Conservation (phyloP, 441 rosid species). For the Breynia disticha region DNA sequence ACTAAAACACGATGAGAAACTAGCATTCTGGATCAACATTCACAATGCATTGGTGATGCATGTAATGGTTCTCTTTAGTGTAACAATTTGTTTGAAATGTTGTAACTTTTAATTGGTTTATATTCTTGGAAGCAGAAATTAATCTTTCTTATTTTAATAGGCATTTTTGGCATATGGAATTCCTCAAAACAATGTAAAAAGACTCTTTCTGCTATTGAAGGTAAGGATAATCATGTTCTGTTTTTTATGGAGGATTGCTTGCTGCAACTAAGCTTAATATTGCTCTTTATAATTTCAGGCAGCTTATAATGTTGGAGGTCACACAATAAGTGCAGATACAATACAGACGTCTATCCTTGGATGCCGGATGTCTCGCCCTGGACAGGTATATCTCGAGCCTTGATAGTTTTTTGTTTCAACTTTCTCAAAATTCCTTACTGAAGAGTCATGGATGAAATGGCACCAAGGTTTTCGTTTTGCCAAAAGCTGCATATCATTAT, state of each 20-base stretch:
- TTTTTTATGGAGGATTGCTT: not conserved
- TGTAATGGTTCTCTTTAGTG: slow-evolving; percentile 36
- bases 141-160: slow-evolving; percentile 26
- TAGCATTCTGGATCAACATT: slow-evolving; percentile 91
- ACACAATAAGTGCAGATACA: slow-evolving; percentile 69
- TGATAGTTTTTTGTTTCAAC: too few relatives aligned
- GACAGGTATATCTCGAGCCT: slow-evolving; percentile 43
- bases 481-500: too few relatives aligned
- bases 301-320: slow-evolving; percentile 88
- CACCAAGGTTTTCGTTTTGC: too few relatives aligned
- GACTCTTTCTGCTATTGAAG: slow-evolving; percentile 65
- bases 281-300: slow-evolving; percentile 41
- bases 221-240: slow-evolving; percentile 20
- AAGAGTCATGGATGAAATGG: too few relatives aligned
- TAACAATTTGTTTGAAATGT: not conserved
- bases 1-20: slow-evolving; percentile 72
- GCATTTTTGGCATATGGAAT: slow-evolving; percentile 86
- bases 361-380: slow-evolving; percentile 82
- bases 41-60: slow-evolving; percentile 94
- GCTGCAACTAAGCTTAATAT: slow-evolving; percentile 8
- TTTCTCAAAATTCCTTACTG: too few relatives aligned
- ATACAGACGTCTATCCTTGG: slow-evolving; percentile 69
- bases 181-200: slow-evolving; percentile 73
- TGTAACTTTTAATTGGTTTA: not conserved
- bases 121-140: slow-evolving; percentile 5